These are phyloP conservation scores for Geotrichum restrictum DNA, from an alignment of 1,139 yeast species.

Conservation along the genomic window DNA sequence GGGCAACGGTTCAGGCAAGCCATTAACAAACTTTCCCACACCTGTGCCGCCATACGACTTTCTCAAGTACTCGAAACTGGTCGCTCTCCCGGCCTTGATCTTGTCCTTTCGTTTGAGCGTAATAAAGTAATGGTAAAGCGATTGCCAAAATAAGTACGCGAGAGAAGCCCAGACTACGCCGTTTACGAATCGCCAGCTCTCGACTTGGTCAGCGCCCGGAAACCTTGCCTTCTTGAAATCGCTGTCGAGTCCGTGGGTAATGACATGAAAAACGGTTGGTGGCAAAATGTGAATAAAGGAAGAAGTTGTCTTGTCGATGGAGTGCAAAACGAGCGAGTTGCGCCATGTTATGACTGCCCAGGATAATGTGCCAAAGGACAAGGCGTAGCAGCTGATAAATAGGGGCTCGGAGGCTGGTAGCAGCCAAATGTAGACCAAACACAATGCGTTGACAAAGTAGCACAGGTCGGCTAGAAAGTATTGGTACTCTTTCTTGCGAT, in stretches of 20 bases:
- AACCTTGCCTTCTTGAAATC: constrained; percentile 57
- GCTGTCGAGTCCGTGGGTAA: constrained; percentile 68
- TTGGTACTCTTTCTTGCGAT: constrained; percentile 75
- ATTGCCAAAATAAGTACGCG: constrained; percentile 89
- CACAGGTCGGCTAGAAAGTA: constrained; percentile 91
- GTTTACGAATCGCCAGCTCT: constrained; percentile 64
- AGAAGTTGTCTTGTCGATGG: constrained; percentile 86
- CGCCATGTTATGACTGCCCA: constrained; percentile 97
- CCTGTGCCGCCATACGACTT: constrained; percentile 60
- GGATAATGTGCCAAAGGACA: constrained; percentile 82
- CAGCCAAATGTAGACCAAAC: constrained; percentile 73
- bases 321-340: constrained; percentile 85
- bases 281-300: constrained; percentile 90
- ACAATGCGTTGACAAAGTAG: constrained; percentile 75
- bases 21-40: constrained; percentile 75
- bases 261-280: constrained; percentile 80
- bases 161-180: constrained; percentile 77
- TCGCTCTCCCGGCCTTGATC: constrained; percentile 79
- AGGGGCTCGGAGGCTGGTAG: constrained; percentile 69
- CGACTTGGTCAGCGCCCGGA: constrained; percentile 71
- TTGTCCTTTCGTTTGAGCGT: constrained; percentile 74
- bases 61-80: constrained; percentile 82
- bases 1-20: constrained; percentile 79
- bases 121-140: constrained; percentile 82
- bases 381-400: constrained; percentile 78